These are phyloP conservation scores for Magnolia sinica DNA, from an alignment of 164 flowering plant species.

Conservation along the genomic window DNA sequence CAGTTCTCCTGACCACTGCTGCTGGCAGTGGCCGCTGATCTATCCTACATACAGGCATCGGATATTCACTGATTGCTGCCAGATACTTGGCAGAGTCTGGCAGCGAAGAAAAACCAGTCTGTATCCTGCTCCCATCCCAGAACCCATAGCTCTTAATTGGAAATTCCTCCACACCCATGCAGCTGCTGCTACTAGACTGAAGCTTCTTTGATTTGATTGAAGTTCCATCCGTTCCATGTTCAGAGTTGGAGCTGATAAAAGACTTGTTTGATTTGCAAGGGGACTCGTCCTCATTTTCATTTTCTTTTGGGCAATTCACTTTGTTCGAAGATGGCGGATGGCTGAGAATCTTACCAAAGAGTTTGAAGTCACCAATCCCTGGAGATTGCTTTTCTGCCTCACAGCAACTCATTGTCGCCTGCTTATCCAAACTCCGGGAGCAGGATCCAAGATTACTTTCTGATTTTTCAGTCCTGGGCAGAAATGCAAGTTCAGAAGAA, in stretches of 20 bases:
- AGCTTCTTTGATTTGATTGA: conserved; percentile 22
- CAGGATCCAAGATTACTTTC: conserved; percentile 22
- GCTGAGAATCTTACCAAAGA: conserved; percentile 78
- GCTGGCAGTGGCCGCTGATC: conserved; percentile 44
- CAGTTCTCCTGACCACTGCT: conserved; percentile 27
- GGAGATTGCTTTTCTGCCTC: conserved; percentile 43
- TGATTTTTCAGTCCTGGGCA: conserved; percentile 24
- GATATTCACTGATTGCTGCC: conserved; percentile 41
- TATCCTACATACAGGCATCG: conserved; percentile 36
- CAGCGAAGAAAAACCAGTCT: conserved; percentile 46
- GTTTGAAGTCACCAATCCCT: conserved; percentile 61
- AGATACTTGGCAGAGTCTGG: conserved; percentile 75
- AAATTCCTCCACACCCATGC: conserved; percentile 40
- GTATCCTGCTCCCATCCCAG: conserved; percentile 77
- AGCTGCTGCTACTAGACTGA: conserved; percentile 30
- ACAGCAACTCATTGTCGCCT: conserved; percentile 18
- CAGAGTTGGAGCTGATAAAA: conserved; percentile 25
- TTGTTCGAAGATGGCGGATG: conserved; percentile 40
- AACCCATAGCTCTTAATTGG: conserved; percentile 52
- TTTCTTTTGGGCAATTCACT: conserved; percentile 23
- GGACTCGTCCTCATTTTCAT: conserved; percentile 20
- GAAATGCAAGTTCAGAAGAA: conserved; percentile 30
- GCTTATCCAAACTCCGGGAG: conserved; percentile 17
- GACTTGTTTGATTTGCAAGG: conserved; percentile 22
- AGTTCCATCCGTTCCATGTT: conserved; percentile 27